Percentiles rank a stretch among this genome's conserved stretches.
phyloP scores from a whole-genome alignment of 73 alveolate genomes.

The Breviolum minutum region DNA sequence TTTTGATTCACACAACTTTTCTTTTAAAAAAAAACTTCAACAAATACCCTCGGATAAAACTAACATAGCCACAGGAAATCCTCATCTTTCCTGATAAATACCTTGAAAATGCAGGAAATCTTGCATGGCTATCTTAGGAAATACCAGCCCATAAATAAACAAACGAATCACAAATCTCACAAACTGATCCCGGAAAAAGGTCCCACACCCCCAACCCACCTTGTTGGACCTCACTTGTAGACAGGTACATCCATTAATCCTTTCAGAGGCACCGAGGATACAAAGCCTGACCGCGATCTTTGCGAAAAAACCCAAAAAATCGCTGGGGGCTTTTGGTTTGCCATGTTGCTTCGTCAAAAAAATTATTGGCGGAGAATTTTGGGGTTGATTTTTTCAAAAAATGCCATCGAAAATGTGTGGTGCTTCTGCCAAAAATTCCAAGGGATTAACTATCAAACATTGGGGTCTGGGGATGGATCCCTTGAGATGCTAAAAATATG shows the following conservation, averaged over 20 bases:
- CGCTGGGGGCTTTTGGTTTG: no score
- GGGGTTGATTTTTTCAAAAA: no score
- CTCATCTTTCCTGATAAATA: not conserved
- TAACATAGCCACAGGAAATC: not conserved
- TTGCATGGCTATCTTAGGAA: not conserved
- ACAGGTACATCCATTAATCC: conserved; percentile 77
- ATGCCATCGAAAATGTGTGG: no score
- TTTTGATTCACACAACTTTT: no score
- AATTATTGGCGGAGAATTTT: no score
- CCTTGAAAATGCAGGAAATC: not conserved
- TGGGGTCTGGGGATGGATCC: no score
- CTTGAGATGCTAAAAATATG: no score
- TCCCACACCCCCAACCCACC: not conserved
- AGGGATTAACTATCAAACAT: no score
- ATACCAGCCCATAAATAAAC: not conserved
- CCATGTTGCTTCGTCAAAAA: no score
- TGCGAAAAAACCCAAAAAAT: no score
- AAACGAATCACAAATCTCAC: not conserved
- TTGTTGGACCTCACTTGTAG: not conserved
- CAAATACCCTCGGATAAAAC: not conserved
- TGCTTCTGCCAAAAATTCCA: no score
- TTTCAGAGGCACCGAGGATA: conserved; percentile 75
- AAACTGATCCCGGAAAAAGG: not conserved
- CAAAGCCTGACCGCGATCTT: conserved; percentile 77
- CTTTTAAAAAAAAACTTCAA: not conserved